Percentiles rank a stretch among this genome's conserved stretches.
These are phyloP conservation scores for Fusarium piperis DNA, from an alignment of 2,329 filamentous ascomycete species.

Conservation along the genomic window DNA sequence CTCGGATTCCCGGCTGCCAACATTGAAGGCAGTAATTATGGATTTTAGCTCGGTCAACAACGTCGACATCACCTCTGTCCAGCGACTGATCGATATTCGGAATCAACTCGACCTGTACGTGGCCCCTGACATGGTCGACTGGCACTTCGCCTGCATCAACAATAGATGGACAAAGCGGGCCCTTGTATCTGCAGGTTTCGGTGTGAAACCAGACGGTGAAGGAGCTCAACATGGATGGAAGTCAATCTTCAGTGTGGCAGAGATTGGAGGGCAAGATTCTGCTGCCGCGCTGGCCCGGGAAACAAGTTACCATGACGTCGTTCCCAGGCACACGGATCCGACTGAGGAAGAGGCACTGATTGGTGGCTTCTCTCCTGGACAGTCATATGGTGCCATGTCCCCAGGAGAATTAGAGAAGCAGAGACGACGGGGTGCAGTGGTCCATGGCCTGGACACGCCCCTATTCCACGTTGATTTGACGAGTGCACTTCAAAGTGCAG, in stretches of 20 bases:
- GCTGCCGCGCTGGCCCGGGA: conserved; percentile 75
- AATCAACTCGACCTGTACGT: conserved; percentile 92
- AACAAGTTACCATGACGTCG: conserved; percentile 57
- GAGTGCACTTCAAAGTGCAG: conserved; percentile 85
- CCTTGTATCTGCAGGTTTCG: conserved; percentile 87
- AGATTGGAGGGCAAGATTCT: conserved; percentile 77
- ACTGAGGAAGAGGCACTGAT: conserved; percentile 52
- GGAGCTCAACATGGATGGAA: conserved; percentile 78
- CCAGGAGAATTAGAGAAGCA: conserved; percentile 46
- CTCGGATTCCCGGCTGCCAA: conserved; percentile 64
- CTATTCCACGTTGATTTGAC: conserved; percentile 95
- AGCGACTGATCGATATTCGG: conserved; percentile 91
- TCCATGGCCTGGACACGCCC: conserved; percentile 88
- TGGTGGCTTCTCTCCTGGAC: conserved; percentile 4
- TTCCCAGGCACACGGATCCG: conserved; percentile 44
- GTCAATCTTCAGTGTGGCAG: conserved; percentile 93
- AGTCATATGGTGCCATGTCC: conserved; percentile 29
- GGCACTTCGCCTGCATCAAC: conserved; percentile 94
- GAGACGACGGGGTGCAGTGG: conserved; percentile 67
- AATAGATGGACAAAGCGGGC: conserved; percentile 93
- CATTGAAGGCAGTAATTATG: conserved; percentile 87
- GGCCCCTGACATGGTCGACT: conserved; percentile 83
- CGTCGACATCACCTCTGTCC: conserved; percentile 90
- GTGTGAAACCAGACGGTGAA: conserved; percentile 61
- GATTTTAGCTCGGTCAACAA: conserved; percentile 96